Evolutionary conservation across 768 basidiomycete genomes (phyloP), one percentile per base, ranked within the genome.

Genomic region (Boletus sp.): DNA sequence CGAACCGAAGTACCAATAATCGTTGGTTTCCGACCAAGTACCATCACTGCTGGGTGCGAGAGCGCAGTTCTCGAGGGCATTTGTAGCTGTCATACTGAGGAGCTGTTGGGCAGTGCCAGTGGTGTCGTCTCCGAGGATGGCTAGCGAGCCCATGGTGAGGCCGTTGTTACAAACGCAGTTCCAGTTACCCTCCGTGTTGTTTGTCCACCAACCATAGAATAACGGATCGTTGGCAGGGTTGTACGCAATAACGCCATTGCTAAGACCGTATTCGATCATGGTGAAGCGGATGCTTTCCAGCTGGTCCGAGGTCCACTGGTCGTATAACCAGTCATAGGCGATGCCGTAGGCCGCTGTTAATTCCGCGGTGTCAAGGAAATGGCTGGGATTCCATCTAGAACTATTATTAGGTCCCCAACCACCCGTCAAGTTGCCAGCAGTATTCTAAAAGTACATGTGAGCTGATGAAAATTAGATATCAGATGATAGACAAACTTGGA

Each of bases 161-260:
- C 97, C 97, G 47, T 84, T 83, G 71, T 98, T 98, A 78, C 89
- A 94, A 55, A 93, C 92, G 71, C 96, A 98, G 72, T 99, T 99
- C 97, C 97, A 99, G 79, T 98, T 99, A 18, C 96, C 96, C 58
- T 80, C 80, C 46, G 83, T 82, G 59, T 77, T 80, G 50, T 62
- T 79, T 50, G 73, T 80, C 94, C 94, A 97, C 94, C 94, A 97
- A 47, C 87, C 87, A 50, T 76, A 80, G 53, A 14, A 59, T 2
- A 45, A 30, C 14, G 73, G 65, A 41, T 73, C 73, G 30, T 68
- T 59, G 44, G 76, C 65, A 52, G 72, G 68, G 28, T 77, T 76
- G 61, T 80, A 87, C 2, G 83, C 84, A 20, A 64, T 61, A 41
- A 84, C 61, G 62, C 94, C 95, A 42, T 78, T 83, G 55, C 67